Evolutionary conservation across 352 stramenopile species (phyloP).

Genomic region (Globisporangium carolinianum): DNA sequence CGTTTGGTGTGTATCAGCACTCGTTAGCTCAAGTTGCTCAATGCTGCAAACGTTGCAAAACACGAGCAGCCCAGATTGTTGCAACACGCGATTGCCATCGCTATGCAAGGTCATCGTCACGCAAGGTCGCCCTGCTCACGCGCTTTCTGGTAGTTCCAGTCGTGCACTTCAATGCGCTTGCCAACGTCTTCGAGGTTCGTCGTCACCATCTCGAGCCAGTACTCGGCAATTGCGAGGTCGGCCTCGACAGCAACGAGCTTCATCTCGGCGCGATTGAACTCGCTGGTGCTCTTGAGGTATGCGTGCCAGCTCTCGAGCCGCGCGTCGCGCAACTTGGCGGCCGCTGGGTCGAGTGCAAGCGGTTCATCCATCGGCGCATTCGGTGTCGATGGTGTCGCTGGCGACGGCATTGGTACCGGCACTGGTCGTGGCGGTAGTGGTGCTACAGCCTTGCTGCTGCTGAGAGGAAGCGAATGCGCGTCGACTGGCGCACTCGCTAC

Average conservation of each 20-base stretch:
- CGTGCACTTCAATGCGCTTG: slow-evolving; percentile 66
- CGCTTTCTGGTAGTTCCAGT: slow-evolving; percentile 75
- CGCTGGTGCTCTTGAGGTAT: slow-evolving; percentile 47
- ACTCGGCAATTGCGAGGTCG: slow-evolving; percentile 56
- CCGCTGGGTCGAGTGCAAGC: slow-evolving; percentile 16
- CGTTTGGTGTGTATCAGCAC: no score
- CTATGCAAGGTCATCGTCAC: not conserved
- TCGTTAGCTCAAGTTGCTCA: no score
- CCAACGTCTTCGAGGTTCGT: slow-evolving; percentile 69
- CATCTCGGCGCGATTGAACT: slow-evolving; percentile 53
- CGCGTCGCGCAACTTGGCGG: slow-evolving; percentile 34
- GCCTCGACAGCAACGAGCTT: slow-evolving; percentile 44
- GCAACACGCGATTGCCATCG: no score
- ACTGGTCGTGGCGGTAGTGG: not conserved
- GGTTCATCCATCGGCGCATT: not conserved
- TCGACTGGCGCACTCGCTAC: no score
- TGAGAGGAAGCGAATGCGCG: not conserved
- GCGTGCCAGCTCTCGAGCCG: slow-evolving; percentile 34
- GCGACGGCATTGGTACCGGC: not conserved
- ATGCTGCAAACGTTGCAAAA: no score
- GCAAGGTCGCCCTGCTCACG: slow-evolving; percentile 23
- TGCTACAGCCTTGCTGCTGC: not conserved
- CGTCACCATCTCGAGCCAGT: slow-evolving; percentile 51
- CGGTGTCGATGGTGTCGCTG: not conserved
- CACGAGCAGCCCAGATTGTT: no score